Evolutionary conservation across 768 basidiomycete genomes (phyloP), one percentile per base, ranked within the genome.

Genomic region (Russula lepida): DNA sequence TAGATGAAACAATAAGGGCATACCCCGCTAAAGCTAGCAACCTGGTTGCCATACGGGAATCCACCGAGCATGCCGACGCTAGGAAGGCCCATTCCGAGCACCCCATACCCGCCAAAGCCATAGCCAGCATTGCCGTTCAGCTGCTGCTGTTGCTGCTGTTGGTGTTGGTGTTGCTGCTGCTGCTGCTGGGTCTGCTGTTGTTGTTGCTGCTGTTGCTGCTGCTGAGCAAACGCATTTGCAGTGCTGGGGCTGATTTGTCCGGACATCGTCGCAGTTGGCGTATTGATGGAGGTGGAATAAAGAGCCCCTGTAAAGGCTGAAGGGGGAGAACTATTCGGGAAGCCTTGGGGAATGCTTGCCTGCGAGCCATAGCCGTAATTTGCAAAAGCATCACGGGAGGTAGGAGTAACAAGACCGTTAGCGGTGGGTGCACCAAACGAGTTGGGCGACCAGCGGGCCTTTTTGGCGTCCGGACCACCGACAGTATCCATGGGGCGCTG

Each of bases 351-450:
- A 81, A 72, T 74, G 62, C 53, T 81, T 33, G 86, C 84, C 67
- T 88, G 84, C 19, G 86, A 84, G 23, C 88, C 89, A 69, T 92
- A 92, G 64, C 90, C 90, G 68, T 92, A 92, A 78, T 91, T 92
- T 62, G 88, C 88, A 70, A 88, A 92, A 25, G 84, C 81, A 71
- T 89, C 86, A 51, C 84, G 81, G 59, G 79, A 72, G 56, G 79
- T 73, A 44, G 81, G 76, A 68, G 69, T 69, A 58, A 70, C 73
- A 44, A 73, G 71, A 56, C 75, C 76, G 58, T 72, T 74, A 23
- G 70, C 64, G 48, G 72, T 70, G 61, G 71, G 71, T 32, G 71
- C 67, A 56, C 71, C 69, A 66, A 76, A 75, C 27, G 78, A 83
- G 54, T 80, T 84, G 55, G 89, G 88, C 30, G 88, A 90, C 90